Evolutionary conservation across 441 rosid genomes (phyloP), one percentile per base, ranked within the genome.

Genomic region (Biscutella laevigata): DNA sequence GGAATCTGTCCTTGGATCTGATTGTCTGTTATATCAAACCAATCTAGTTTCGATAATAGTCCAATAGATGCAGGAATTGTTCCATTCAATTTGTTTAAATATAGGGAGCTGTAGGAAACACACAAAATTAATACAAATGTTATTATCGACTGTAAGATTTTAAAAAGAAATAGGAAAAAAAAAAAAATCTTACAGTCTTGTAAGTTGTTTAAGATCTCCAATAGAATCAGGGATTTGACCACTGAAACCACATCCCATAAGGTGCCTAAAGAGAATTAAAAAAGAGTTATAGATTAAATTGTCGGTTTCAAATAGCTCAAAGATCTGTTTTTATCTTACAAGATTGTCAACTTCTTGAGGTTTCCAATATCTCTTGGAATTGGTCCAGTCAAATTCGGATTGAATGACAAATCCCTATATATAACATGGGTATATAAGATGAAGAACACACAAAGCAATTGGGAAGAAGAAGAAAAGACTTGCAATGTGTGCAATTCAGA

Each of bases 1-100:
- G 97, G 98, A 54, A 92, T 59, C 2, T 59, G 0, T 49, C 98
- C 98, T 4, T 48, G 62, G 7, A 92, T 79, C 57, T 55, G 49
- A 69, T 92, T 92, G 59, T 82, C 90, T 11, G 92, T 74, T 51
- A 92, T 70, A 71, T 92, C 99, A 17, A 92, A 53, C 99, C 83
- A 84, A 64, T 69, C 62, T 12, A 92, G 88, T 0, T 44, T 72
- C 1, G 76, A 29, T 48, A 92, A 75, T 28, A 57, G 75, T n/a
- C 97, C 97, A 12, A 88, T 71, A 48, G 88, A 73, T 1, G 79
- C 66, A 0, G 97, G 97, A 37, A 92, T 81, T 30, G 3, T 7
- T 28, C 97, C 99, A 27, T 3, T 74, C 59, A 92, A 84, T 39
- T 67, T 8, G 63, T 92, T 92, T 0, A 72, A 73, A 69, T 82